These are phyloP conservation scores for Pythium scleroteichum DNA, from an alignment of 352 stramenopile genomes.

Conservation along the genomic window DNA sequence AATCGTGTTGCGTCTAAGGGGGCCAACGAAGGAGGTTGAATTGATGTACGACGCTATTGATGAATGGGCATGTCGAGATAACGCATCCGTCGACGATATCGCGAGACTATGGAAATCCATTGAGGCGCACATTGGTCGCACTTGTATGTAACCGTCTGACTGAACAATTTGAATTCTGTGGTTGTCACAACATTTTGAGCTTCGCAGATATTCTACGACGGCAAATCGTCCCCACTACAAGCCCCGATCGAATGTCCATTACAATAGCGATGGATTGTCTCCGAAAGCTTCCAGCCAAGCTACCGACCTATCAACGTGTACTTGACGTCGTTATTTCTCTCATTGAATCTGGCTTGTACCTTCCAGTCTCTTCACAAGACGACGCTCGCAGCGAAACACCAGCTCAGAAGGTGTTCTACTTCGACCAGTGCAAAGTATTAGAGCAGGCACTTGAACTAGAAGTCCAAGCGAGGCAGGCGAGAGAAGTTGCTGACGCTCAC, in stretches of 20 bases:
- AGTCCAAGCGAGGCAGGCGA: slow-evolving; percentile 4
- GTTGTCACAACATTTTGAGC: background rate
- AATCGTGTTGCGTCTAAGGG: background rate
- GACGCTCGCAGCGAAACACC: background rate
- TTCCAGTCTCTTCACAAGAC: slow-evolving; percentile 3
- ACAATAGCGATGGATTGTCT: slow-evolving; percentile 74
- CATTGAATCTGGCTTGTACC: slow-evolving; percentile 52
- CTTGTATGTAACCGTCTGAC: slow-evolving; percentile 44
- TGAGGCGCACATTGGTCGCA: slow-evolving; percentile 62
- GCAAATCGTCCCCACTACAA: slow-evolving; percentile 40
- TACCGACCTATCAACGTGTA: slow-evolving; percentile 66
- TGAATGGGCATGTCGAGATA: slow-evolving; percentile 55
- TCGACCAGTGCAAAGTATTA: slow-evolving; percentile 42
- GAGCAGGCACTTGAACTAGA: slow-evolving; percentile 20
- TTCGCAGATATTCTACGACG: slow-evolving; percentile 57
- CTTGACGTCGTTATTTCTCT: slow-evolving; percentile 53
- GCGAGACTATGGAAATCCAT: slow-evolving; percentile 63
- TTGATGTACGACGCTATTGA: slow-evolving; percentile 66
- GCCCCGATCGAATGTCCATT: slow-evolving; percentile 56
- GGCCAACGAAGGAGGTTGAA: slow-evolving; percentile 33
- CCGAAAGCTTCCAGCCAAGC: slow-evolving; percentile 46
- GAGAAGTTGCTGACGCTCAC: slow-evolving; percentile 18
- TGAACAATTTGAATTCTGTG: no score
- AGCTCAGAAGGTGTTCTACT: slow-evolving; percentile 40
- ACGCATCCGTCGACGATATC: slow-evolving; percentile 44